A percentile compares a stretch with the other conserved stretches of the same genome.
These are phyloP conservation scores for Lathyrus aphaca DNA, from an alignment of 306 rosid species.

Conservation along the genomic window DNA sequence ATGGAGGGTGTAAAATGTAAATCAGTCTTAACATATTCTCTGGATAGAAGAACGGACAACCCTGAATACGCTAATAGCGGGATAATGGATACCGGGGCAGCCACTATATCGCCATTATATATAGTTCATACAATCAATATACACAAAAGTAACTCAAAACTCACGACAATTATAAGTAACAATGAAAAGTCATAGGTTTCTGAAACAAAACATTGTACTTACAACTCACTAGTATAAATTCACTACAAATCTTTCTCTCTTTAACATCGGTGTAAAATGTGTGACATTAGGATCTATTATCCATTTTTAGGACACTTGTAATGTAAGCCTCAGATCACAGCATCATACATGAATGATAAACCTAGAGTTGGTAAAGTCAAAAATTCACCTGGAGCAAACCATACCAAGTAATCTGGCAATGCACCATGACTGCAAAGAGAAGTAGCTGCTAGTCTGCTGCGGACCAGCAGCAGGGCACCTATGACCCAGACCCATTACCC, in stretches of 20 bases:
- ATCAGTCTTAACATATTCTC: slow-evolving; percentile 1
- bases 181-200: not conserved
- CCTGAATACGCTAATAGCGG: not conserved
- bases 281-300: slow-evolving; percentile 1
- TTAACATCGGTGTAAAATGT: not conserved
- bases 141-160: not conserved
- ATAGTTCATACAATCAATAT: not conserved
- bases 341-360: slow-evolving; percentile 14
- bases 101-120: not conserved
- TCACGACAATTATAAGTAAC: not conserved
- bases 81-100: not conserved
- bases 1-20: not conserved
- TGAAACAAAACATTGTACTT: not conserved
- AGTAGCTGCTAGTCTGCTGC: slow-evolving; percentile 13
- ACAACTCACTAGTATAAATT: not conserved
- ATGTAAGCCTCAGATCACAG: slow-evolving; percentile 13
- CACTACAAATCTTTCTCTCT: not conserved
- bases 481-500: slow-evolving; percentile 8
- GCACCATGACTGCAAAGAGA: slow-evolving; percentile 8
- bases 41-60: not conserved
- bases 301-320: slow-evolving; percentile 22
- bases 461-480: slow-evolving; percentile 26
- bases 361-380: slow-evolving; percentile 7
- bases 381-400: slow-evolving; percentile 1
- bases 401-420: slow-evolving; percentile 6